Percentiles rank a stretch among this genome's conserved stretches.
Evolutionary conservation across 257 asterid species (phyloP).

Genomic region (Jaltomata sinuosa): DNA sequence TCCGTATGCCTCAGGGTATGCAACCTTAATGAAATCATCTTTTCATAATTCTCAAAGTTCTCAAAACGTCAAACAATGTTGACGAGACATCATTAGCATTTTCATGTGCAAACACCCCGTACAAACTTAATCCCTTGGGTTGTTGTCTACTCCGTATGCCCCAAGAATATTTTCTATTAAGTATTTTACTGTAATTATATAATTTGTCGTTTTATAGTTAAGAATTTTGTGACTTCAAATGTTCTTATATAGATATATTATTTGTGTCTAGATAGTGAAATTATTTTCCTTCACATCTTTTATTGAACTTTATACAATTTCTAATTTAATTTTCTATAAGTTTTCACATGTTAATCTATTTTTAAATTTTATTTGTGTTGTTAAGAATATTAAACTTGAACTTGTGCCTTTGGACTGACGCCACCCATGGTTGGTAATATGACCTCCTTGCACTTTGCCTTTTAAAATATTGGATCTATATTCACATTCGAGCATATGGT

Average conservation of each 20-base stretch:
- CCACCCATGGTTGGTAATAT: not conserved
- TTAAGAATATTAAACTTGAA: not conserved
- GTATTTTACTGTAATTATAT: not conserved
- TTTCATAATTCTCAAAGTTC: not conserved
- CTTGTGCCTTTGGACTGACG: not conserved
- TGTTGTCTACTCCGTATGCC: not conserved
- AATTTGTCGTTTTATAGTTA: not conserved
- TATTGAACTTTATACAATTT: not conserved
- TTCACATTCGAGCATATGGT: not conserved
- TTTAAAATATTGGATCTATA: not conserved
- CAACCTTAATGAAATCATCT: not conserved
- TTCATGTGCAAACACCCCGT: not conserved
- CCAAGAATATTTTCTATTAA: not conserved
- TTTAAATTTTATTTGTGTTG: not conserved
- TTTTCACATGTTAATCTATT: not conserved
- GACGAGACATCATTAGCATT: not conserved
- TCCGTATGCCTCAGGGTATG: not conserved
- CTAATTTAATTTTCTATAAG: not conserved
- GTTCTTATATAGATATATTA: not conserved
- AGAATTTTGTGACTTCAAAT: not conserved
- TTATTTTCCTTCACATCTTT: not conserved
- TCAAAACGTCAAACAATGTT: not conserved
- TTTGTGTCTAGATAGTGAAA: not conserved
- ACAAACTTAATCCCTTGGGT: not conserved
- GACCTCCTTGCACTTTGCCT: not conserved